These are phyloP conservation scores for Colletotrichum endophyticum DNA, from an alignment of 2,329 filamentous ascomycete genomes.

Conservation along the genomic window DNA sequence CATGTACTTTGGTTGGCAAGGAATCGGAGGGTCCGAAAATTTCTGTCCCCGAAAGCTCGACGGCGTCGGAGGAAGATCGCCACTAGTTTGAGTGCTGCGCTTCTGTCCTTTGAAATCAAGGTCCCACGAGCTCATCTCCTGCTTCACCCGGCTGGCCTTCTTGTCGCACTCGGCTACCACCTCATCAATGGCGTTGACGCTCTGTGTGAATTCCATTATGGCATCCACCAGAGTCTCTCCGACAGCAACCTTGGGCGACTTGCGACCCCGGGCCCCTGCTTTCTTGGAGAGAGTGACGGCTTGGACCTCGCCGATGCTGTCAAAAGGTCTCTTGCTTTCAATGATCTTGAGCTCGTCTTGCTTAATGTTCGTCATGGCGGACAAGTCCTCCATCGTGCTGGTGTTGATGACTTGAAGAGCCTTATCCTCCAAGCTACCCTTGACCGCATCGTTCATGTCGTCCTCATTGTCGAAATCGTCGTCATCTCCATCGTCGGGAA, in stretches of 20 bases:
- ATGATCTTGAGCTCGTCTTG: conserved; percentile 72
- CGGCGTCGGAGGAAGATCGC: conserved; percentile 47
- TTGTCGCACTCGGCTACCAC: conserved; percentile 78
- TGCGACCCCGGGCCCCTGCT: conserved; percentile 42
- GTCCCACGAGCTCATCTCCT: conserved; percentile 52
- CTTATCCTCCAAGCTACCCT: conserved; percentile 37
- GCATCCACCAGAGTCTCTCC: conserved; percentile 58
- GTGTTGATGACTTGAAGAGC: conserved; percentile 85
- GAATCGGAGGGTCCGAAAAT: conserved; percentile 47
- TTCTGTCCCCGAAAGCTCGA: conserved; percentile 39
- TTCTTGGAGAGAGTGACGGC: conserved; percentile 62
- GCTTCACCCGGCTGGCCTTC: conserved; percentile 64
- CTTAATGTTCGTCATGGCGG: conserved; percentile 80
- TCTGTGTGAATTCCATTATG: conserved; percentile 74
- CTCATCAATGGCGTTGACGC: conserved; percentile 83
- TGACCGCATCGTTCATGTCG: conserved; percentile 15
- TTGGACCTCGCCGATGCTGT: conserved; percentile 67
- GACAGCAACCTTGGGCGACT: conserved; percentile 50
- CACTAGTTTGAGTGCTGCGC: conserved; percentile 30
- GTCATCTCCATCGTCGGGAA: conserved; percentile 46
- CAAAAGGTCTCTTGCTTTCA: conserved; percentile 77
- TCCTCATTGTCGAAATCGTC: conserved; percentile 38
- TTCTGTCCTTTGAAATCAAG: conserved; percentile 52
- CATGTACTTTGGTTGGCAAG: conserved; percentile 78
- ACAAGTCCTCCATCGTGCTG: conserved; percentile 75